These are phyloP conservation scores for Acer yangbiense DNA, from an alignment of 345 rosid species.

Conservation along the genomic window DNA sequence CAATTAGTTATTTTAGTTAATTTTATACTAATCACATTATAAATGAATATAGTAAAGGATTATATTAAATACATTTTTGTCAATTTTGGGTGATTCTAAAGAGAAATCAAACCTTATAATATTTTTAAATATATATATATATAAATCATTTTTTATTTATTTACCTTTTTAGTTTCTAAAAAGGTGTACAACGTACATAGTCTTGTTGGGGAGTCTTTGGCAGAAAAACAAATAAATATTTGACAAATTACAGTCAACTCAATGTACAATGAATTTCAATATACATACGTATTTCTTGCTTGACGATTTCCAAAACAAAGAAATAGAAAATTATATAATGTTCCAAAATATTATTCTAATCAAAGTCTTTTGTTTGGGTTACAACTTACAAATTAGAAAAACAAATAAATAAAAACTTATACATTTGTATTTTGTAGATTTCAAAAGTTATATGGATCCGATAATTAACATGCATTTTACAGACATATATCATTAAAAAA, in stretches of 20 bases:
- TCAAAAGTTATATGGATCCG: no score
- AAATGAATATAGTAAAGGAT: background rate
- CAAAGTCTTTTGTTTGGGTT: background rate
- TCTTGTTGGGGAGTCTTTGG: background rate
- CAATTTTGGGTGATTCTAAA: background rate
- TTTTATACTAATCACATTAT: background rate
- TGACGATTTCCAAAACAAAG: no score
- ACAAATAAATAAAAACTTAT: no score
- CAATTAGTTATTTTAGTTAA: no score
- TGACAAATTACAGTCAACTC: background rate
- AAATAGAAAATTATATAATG: no score
- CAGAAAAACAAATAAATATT: background rate
- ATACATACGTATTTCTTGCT: background rate
- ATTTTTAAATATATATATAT: background rate
- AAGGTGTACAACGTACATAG: background rate
- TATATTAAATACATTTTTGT: background rate
- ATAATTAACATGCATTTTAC: no score
- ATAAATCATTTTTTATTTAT: background rate
- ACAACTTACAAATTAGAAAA: background rate
- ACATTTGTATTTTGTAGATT: no score
- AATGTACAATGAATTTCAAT: slow-evolving; percentile 15
- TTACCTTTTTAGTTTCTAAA: background rate
- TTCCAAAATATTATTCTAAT: background rate
- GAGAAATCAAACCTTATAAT: background rate
- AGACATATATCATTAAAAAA: no score